Evolutionary conservation across 2,329 filamentous ascomycete genomes (phyloP).

Genomic region (Zopfia rhizophila): DNA sequence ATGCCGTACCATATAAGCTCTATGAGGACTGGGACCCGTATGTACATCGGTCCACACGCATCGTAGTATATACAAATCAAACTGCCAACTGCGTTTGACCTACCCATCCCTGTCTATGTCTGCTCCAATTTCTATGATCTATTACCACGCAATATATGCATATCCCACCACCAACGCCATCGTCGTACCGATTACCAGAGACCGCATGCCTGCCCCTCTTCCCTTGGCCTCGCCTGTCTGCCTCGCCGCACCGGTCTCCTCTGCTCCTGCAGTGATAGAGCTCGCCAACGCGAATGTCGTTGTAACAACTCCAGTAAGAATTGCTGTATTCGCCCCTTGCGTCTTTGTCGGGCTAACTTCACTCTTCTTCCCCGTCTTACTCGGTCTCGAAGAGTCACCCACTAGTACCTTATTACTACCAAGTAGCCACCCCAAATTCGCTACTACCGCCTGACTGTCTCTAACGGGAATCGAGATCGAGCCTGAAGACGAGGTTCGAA

Average conservation of each 20-base stretch:
- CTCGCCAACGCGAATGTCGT: slow-evolving; percentile 14
- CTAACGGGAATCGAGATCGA: slow-evolving; percentile 44
- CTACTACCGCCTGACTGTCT: slow-evolving; percentile 60
- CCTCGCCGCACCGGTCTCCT: slow-evolving; percentile 2
- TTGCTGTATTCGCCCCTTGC: slow-evolving; percentile 12
- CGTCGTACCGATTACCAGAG: too few relatives aligned
- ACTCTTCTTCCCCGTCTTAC: slow-evolving; percentile 38
- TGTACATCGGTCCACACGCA: too few relatives aligned
- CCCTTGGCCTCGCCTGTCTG: neutral
- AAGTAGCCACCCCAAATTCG: slow-evolving; percentile 55
- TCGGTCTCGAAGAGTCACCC: slow-evolving; percentile 31
- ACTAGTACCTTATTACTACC: slow-evolving; percentile 45
- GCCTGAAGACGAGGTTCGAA: slow-evolving; percentile 35
- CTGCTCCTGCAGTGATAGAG: slow-evolving; percentile 12
- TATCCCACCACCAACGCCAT: too few relatives aligned
- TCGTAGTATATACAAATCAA: too few relatives aligned
- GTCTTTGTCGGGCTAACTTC: slow-evolving; percentile 1
- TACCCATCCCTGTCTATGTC: too few relatives aligned
- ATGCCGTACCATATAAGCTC: too few relatives aligned
- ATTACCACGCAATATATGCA: too few relatives aligned
- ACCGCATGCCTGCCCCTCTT: too few relatives aligned
- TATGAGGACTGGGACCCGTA: too few relatives aligned
- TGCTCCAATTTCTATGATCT: too few relatives aligned
- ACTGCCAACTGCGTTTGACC: too few relatives aligned
- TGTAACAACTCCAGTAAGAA: slow-evolving; percentile 9